Conservation (phyloP, 495 filamentous ascomycete genomes). For the Penicillium nucicola region DNA sequence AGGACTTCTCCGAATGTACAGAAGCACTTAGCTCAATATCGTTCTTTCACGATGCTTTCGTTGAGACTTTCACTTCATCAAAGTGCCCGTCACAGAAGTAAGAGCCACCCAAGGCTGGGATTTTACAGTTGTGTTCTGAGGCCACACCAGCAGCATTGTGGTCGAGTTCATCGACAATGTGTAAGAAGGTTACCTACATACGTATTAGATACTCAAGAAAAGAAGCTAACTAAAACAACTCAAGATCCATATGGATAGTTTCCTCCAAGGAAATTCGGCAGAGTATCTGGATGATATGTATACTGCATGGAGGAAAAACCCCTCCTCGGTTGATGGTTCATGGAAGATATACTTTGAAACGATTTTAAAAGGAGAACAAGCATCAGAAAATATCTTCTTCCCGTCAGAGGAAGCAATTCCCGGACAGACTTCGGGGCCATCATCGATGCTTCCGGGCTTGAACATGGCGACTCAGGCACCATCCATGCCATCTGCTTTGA, state of each 20-base stretch:
- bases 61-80: not conserved
- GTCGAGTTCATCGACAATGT: not conserved
- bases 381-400: conserved; percentile 60
- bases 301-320: conserved; percentile 81
- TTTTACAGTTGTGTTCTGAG: no score
- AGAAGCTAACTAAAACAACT: not conserved
- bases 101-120: not conserved
- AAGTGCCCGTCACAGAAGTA: not conserved
- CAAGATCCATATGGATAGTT: conserved; percentile 61
- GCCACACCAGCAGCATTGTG: not conserved
- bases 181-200: not conserved
- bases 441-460: not conserved
- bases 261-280: conserved; percentile 80
- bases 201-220: not conserved
- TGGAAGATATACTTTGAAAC: conserved; percentile 95
- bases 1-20: no score
- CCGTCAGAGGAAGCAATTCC: not conserved
- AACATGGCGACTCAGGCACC: conserved; percentile 61
- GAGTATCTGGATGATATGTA: conserved; percentile 97
- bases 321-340: conserved; percentile 80
- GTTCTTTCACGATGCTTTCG: not conserved
- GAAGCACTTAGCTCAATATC: not conserved
- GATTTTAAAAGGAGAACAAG: conserved; percentile 86
- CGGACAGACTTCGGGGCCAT: not conserved
- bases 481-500: not conserved